phyloP scores from a whole-genome alignment of 23 red algal species.

The Chondrus crispus region DNA sequence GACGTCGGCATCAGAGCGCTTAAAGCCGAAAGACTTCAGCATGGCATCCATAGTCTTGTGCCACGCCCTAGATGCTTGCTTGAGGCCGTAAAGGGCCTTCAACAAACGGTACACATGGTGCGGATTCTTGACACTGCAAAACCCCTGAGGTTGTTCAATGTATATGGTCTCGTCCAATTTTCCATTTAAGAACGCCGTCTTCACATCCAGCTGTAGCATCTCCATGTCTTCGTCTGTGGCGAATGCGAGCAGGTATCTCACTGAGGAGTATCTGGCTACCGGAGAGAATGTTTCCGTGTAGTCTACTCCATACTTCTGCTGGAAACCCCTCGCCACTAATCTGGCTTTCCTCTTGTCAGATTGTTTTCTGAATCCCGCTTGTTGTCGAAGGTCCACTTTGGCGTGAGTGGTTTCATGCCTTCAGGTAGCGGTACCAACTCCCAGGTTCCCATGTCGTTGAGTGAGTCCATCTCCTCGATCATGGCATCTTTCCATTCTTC shows the following conservation, averaged over 20 bases:
- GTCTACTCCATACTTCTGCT: background rate
- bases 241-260: background rate
- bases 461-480: background rate
- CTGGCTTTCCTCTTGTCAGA: background rate
- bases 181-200: background rate
- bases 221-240: background rate
- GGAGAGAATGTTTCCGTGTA: slow-evolving; percentile 1
- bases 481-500: background rate
- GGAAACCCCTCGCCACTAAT: background rate
- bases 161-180: background rate
- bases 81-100: slow-evolving; percentile 2
- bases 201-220: background rate
- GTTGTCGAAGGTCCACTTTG: background rate
- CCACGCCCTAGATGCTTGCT: slow-evolving; percentile 1
- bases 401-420: background rate
- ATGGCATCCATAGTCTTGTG: too few relatives aligned
- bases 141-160: background rate
- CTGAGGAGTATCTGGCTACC: background rate
- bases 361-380: background rate
- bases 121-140: too few relatives aligned
- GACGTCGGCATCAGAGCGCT: background rate
- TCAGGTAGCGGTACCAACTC: background rate
- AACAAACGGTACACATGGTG: background rate
- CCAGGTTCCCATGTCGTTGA: background rate
- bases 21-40: background rate